Base-by-base conservation (phyloP, 257 asterid genomes). In the Scutellaria barbata region DNA sequence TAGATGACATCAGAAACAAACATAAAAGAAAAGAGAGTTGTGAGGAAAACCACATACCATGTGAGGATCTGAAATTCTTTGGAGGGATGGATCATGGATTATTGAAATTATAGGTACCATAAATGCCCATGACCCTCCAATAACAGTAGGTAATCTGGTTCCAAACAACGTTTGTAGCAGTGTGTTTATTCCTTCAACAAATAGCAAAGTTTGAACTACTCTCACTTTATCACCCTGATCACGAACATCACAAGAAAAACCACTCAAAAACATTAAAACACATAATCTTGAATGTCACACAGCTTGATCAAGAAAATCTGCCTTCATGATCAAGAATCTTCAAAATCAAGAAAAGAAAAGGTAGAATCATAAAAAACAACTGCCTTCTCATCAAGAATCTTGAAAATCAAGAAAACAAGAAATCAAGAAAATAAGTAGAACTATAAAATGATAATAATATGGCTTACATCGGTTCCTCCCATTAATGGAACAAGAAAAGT, bases 81-180 rank as follows among this genome's bases (percentile, higher is more conserved):
- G 70, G 83, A 94, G 76, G 25, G 96, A 83, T 0, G 92, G 75
- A 78, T 94, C 98, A 39, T 89, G 98, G 79, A 94, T 94, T 2
- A 94, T 94, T 30, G 99, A 94, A 66, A 94, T 82, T 22, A 91
- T 82, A 3, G 99, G 98, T 46, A 94, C 94, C 81, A 84, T 84
- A 67, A 91, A 94, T n/a, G 99, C 96, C 99, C 98, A 94, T 46
- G 99, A 94, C 0, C 99, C 99, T 75, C 99, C 99, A 68, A 94
- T 54, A 8, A 94, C 89, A 77, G 96, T 86, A 13, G 99, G 99
- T 75, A 94, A 83, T 72, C 99, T 85, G 3, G 98, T 94, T 20
- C 98, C 96, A 63, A 94, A 91, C 79, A 94, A 77, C n/a, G 96
- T 91, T 59, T 94, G 99, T 64, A 94, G 73, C 8, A 91, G 74